Evolutionary conservation across 495 filamentous ascomycete species (phyloP).

Genomic region (Aspergillus olivimuriae): DNA sequence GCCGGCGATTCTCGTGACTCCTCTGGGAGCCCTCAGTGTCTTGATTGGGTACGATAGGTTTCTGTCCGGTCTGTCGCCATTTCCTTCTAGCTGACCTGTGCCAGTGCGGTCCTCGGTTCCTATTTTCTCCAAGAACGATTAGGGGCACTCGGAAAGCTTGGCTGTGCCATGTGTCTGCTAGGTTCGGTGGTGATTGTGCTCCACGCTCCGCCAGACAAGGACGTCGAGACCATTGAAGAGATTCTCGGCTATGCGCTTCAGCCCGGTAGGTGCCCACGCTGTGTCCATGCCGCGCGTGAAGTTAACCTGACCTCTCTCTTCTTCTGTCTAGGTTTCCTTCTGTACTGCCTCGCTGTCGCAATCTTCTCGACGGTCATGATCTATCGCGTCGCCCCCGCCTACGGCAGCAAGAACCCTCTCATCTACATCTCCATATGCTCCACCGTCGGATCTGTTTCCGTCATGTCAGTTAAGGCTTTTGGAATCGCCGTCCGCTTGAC

Average conservation of each 20-base stretch:
- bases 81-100: background rate
- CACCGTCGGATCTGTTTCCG: slow-evolving; percentile 90
- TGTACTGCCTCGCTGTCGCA: slow-evolving; percentile 71
- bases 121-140: slow-evolving; percentile 89
- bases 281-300: background rate
- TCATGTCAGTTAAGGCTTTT: slow-evolving; percentile 98
- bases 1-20: slow-evolving; percentile 93
- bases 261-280: slow-evolving; percentile 57
- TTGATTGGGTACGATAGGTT: slow-evolving; percentile 76
- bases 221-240: slow-evolving; percentile 79
- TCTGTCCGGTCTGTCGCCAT: too few relatives aligned
- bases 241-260: slow-evolving; percentile 83
- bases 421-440: slow-evolving; percentile 97
- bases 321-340: slow-evolving; percentile 62
- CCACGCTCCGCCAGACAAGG: slow-evolving; percentile 90
- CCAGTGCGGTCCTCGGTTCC: slow-evolving; percentile 77
- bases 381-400: slow-evolving; percentile 78
- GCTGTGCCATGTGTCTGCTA: slow-evolving; percentile 92
- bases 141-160: slow-evolving; percentile 83
- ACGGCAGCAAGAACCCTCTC: slow-evolving; percentile 91
- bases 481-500: slow-evolving; percentile 95
- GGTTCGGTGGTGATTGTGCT: slow-evolving; percentile 96
- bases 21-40: slow-evolving; percentile 86
- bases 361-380: slow-evolving; percentile 90
- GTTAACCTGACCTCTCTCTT: background rate